Conservation (phyloP, 1,139 yeast genomes). For the Kodamaea alishanica region DNA sequence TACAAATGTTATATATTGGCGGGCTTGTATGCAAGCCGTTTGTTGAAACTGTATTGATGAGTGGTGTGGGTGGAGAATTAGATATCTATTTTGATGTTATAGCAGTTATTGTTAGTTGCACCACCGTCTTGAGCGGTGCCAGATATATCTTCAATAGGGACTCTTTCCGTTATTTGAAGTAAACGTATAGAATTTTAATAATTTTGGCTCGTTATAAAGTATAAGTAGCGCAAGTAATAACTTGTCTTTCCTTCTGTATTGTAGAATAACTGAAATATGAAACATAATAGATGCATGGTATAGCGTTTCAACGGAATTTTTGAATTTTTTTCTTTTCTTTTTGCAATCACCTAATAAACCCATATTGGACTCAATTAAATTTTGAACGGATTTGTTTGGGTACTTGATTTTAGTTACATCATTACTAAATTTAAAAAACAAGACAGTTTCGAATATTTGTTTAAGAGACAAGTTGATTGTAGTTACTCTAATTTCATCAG, state of each 20-base stretch:
- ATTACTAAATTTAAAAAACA: not conserved
- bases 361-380: not conserved
- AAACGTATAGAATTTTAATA: not conserved
- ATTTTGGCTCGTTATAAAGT: not conserved
- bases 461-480: slow-evolving; percentile 1
- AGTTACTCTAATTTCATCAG: no score
- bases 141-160: slow-evolving; percentile 43
- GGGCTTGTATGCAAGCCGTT: slow-evolving; percentile 68
- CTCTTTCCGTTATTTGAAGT: slow-evolving; percentile 9
- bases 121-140: slow-evolving; percentile 76
- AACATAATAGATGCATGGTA: not conserved
- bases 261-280: slow-evolving; percentile 2
- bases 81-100: slow-evolving; percentile 16
- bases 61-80: slow-evolving; percentile 10
- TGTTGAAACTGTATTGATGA: slow-evolving; percentile 26
- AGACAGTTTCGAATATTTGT: slow-evolving; percentile 1
- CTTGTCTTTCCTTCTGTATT: slow-evolving; percentile 1
- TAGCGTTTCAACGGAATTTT: not conserved
- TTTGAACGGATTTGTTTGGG: not conserved
- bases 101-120: slow-evolving; percentile 58
- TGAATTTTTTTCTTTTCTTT: not conserved
- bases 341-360: not conserved
- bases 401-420: not conserved
- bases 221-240: slow-evolving; percentile 5
- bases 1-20: slow-evolving; percentile 90